Evolutionary conservation across 2,329 filamentous ascomycete genomes (phyloP), one percentile per base, ranked within the genome.

Genomic region (Lojkania enalia): DNA sequence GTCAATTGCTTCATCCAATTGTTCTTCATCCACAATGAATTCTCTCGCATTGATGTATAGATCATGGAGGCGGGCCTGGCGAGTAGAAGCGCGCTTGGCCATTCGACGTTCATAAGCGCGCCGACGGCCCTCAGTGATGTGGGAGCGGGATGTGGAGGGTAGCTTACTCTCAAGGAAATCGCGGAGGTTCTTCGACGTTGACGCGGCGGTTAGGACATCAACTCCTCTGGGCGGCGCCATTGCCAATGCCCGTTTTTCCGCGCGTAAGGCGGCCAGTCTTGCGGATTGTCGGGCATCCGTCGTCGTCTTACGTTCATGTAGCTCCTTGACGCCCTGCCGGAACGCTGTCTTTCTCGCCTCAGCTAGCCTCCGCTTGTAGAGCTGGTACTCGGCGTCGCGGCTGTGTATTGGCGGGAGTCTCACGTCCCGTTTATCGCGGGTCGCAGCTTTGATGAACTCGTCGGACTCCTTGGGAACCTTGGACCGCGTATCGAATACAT

Each of bases 1-100:
- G 16, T 95, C 86, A 44, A 96, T 85, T 54, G 84, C 80, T 13
- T 77, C 76, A 57, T 87, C 80, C 23, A 99, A 80, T 67, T 95
- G 86, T 39, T 79, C 74, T 67, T 95, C 90, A 18, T 80, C 85
- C 14, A 90, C 85, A 64, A 99, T 96, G 73, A 97, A 99, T 29
- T 82, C 76, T 19, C 87, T 82, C 4, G 94, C 90, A 58, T 90
- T 87, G 74, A 94, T 87, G 73, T 99, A 99, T 11, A 99, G 80
- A 46, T 88, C 84, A 71, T 96, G 89, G 20, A 99, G 73, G 13
- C 85, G 80, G 54, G 92, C 83, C 49, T 81, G 78, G 39, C 87
- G 81, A 41, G 78, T 76, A 46, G 84, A 77, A 32, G 77, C 75
- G 64, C 84, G 83, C 41, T 74, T 67, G 7, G 70, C 72, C 21